phyloP scores from a whole-genome alignment of 1,284 basidiomycete genomes.

The Cutaneotrichosporon spelunceum region DNA sequence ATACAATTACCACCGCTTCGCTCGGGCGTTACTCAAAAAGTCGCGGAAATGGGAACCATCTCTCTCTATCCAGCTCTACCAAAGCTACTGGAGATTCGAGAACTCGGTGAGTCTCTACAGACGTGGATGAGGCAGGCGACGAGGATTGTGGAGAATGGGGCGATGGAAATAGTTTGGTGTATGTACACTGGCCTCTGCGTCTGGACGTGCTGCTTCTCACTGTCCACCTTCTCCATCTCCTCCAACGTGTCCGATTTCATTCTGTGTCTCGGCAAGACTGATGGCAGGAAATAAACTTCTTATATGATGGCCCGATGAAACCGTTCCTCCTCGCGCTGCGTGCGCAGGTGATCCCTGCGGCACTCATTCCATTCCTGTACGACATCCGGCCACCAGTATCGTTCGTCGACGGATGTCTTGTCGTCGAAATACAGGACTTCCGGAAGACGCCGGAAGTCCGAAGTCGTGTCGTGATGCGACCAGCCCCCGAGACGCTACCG shows the following conservation, averaged over 20 bases:
- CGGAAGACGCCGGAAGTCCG: slow-evolving; percentile 37
- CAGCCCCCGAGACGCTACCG: slow-evolving; percentile 47
- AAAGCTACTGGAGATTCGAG: slow-evolving; percentile 48
- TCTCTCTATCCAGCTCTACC: slow-evolving; percentile 49
- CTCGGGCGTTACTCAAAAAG: slow-evolving; percentile 50
- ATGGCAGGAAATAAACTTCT: slow-evolving; percentile 41
- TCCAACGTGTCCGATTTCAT: too few relatives aligned
- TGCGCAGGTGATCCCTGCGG: slow-evolving; percentile 49
- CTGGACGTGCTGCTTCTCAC: neutral
- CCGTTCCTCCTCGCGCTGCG: slow-evolving; percentile 51
- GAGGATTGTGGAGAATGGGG: neutral
- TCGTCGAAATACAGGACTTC: slow-evolving; percentile 52
- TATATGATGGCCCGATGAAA: slow-evolving; percentile 52
- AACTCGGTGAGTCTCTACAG: slow-evolving; percentile 39
- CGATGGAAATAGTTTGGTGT: neutral
- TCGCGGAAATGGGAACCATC: slow-evolving; percentile 51
- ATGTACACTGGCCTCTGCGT: too few relatives aligned
- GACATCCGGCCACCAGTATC: slow-evolving; percentile 46
- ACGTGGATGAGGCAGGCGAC: neutral
- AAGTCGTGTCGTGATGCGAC: slow-evolving; percentile 50
- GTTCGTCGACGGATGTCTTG: slow-evolving; percentile 52
- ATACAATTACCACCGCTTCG: slow-evolving; percentile 52
- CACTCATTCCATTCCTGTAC: slow-evolving; percentile 50
- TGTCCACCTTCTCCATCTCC: neutral
- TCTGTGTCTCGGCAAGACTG: neutral